Evolutionary conservation across 495 filamentous ascomycete genomes (phyloP), one percentile per base, ranked within the genome.

Genomic region (Pseudoneurospora amorphoporcata): DNA sequence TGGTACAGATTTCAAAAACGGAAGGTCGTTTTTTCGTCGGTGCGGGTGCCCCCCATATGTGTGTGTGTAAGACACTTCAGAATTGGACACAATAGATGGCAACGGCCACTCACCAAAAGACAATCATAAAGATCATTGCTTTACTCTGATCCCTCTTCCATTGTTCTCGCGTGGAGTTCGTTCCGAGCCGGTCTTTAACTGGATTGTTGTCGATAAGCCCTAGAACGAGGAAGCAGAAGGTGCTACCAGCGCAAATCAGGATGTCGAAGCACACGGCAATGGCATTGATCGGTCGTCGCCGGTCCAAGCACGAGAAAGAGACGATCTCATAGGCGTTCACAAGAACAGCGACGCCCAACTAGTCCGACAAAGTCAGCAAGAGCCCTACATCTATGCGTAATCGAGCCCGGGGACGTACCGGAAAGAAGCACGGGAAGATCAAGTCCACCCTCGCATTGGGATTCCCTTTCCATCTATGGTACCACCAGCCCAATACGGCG

Each of bases 111-210:
- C 41, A 79, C 78, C 72, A 72, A 45, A 79, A 77, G 0, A 77
- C 75, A 70, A 79, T 72, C 74, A 80, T 80, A 10, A 78, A 78
- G 32, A 79, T 74, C 78, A 80, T 80, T 19, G 68, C 73, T 23
- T 73, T 78, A 12, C 47, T 73, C 58, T 77, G 72, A 61, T 80
- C 77, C 0, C 10, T 16, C 6, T 38, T 72, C 78, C 77, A 80
- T 16, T 7, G 17, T 9, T 39, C 68, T 17, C 70, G 53, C 12
- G 32, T 35, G 12, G 42, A 53, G 6, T 37, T 12, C 17, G 45
- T 65, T 37, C 53, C 35, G 14, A 65, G 53, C 29, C 32, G 32
- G 53, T 65, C 53, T 35, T 65, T 23, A 8, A 65, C 53, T 16
- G 7, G 53, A 6, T 16, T 29, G 53, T 65, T 65, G 10, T 76